Base-by-base conservation (phyloP, 139 green algal species). In the Volvox africanus region DNA sequence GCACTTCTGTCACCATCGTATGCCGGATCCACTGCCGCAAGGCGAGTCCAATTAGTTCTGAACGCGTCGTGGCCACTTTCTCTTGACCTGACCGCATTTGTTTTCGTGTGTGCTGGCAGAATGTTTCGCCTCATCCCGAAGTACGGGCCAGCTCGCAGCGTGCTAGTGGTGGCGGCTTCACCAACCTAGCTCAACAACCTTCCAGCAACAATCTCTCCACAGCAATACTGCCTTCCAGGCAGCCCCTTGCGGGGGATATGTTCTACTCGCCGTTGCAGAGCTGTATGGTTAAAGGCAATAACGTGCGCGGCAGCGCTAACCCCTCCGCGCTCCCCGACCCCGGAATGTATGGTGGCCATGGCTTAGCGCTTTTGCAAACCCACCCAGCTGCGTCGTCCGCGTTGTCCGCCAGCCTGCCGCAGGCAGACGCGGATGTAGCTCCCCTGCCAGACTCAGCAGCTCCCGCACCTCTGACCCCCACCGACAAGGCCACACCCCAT, bases 301-400 rank as follows among this genome's bases (percentile, higher is more conserved):
- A 84, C 37, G 16, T 84, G 2, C 65, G 82, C 21, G 35, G 65
- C 82, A 88, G 82, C 33, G 14, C 35, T 22, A 84, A 84, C 78
- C 32, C 21, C 17, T 17, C 13, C 78, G 14, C 36, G 21, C 30
- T 68, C 1, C 36, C 37, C 19, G 78, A 84, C 21, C 36, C 78
- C 22, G 84, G 65, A 5, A 33, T 35, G 26, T 55, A 80, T 30
- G 84, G 84, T 0, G 36, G 84, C 68, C 84, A 89, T 75, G 65
- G 84, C 36, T 50, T 68, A 0, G 84, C 68, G 18, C 30, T 89
- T 12, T 28, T 89, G 67, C 36, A 89, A 1, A 30, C 80, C 68
- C 18, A 65, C 36, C 78, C 36, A 26, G 13, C 35, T 28, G 78
- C 78, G 32, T 16, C 78, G 20, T 30, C 26, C 71, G 20, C 71